phyloP scores from a whole-genome alignment of 768 basidiomycete species.

The Pleurotus tuber-regium region DNA sequence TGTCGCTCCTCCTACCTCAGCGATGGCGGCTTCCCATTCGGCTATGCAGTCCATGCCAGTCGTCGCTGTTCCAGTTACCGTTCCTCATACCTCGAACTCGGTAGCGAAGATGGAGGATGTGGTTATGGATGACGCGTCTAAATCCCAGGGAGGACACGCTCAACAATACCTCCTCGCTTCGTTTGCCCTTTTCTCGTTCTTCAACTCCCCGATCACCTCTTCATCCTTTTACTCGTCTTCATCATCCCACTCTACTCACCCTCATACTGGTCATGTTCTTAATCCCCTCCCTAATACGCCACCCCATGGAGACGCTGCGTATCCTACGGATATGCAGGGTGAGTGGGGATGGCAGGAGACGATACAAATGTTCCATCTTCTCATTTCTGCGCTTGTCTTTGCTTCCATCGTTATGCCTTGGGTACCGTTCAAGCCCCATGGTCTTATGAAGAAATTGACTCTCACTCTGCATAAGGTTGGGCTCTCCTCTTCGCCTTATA shows the following conservation, averaged over 20 bases:
- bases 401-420: constrained; percentile 51
- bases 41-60: constrained; percentile 23
- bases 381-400: constrained; percentile 64
- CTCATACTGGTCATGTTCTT: constrained; percentile 60
- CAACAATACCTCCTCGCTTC: constrained; percentile 78
- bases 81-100: constrained; percentile 18
- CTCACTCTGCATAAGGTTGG: neutral
- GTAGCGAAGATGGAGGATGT: constrained; percentile 10
- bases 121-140: constrained; percentile 11
- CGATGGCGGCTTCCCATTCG: too few relatives aligned
- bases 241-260: constrained; percentile 30
- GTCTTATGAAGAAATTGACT: neutral
- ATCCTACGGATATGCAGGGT: constrained; percentile 12
- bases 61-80: neutral
- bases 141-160: constrained; percentile 25
- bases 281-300: constrained; percentile 31
- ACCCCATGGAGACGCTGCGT: constrained; percentile 20
- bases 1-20: constrained; percentile 30
- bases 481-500: neutral
- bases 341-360: constrained; percentile 49
- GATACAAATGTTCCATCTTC: constrained; percentile 63
- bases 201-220: constrained; percentile 68
- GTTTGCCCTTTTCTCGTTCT: constrained; percentile 84
- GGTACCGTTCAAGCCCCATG: constrained; percentile 14
- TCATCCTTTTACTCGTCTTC: constrained; percentile 29